A percentile compares a stretch with the other conserved stretches of the same genome.
Conservation (phyloP, 169 alveolate species). For the Plasmodium gaboni region DNA sequence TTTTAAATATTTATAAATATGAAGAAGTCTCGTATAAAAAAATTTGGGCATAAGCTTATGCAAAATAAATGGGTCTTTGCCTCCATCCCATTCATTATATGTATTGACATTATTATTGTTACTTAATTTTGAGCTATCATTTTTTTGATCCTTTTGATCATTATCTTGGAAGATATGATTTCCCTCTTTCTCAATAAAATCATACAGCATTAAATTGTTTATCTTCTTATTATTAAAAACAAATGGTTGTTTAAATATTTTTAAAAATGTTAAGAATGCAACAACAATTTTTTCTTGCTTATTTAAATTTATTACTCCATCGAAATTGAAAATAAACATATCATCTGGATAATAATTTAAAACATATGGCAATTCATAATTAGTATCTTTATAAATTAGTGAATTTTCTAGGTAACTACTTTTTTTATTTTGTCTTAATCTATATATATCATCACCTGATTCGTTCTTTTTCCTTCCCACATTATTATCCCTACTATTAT, state of each 20-base stretch:
- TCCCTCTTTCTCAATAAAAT: slow-evolving; percentile 4
- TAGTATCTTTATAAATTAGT: slow-evolving; percentile 27
- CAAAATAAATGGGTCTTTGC: slow-evolving; percentile 25
- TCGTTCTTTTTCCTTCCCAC: not conserved
- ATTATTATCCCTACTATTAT: too few species aligned
- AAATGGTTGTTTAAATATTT: slow-evolving; percentile 21
- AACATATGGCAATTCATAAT: slow-evolving; percentile 27
- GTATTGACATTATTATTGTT: not conserved
- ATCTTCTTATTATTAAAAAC: slow-evolving; percentile 22
- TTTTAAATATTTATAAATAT: slow-evolving; percentile 38
- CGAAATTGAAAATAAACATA: slow-evolving; percentile 64
- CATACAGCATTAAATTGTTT: slow-evolving; percentile 11
- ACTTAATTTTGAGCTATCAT: not conserved
- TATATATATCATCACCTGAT: not conserved
- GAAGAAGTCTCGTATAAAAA: slow-evolving; percentile 25
- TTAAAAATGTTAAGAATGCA: slow-evolving; percentile 53
- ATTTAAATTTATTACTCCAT: slow-evolving; percentile 61
- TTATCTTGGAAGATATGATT: not conserved
- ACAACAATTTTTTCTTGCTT: slow-evolving; percentile 64
- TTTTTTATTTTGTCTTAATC: not conserved
- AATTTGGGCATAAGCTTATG: slow-evolving; percentile 50
- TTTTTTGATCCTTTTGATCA: not conserved
- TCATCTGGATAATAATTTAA: slow-evolving; percentile 55
- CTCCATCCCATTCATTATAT: not conserved
- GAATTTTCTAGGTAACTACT: slow-evolving; percentile 3